Evolutionary conservation across 1,284 basidiomycete genomes (phyloP).

Genomic region (Meira nashicola): DNA sequence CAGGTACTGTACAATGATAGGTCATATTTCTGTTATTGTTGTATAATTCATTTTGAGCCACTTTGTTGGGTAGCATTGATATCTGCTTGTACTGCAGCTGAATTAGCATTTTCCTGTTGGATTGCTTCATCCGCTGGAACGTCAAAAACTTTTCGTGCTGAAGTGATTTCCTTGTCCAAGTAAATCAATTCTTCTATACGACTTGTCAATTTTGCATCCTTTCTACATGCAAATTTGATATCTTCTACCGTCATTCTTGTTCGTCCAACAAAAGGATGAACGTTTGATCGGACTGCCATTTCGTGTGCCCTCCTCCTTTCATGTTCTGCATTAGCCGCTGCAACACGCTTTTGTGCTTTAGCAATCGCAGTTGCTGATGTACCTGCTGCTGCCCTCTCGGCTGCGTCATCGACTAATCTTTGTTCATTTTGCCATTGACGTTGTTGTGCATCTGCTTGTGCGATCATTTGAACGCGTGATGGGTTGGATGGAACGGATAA

Average conservation of each 20-base stretch:
- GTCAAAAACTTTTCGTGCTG: conserved; percentile 34
- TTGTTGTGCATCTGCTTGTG: conserved; percentile 6
- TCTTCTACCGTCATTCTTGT: conserved; percentile 49
- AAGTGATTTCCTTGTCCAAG: conserved; percentile 46
- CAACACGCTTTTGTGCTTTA: neutral
- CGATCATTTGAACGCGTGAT: conserved; percentile 18
- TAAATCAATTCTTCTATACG: conserved; percentile 51
- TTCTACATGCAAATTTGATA: conserved; percentile 46
- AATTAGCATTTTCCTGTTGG: no score
- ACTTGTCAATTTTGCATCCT: conserved; percentile 46
- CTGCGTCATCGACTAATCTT: conserved; percentile 9
- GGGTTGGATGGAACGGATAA: conserved; percentile 23
- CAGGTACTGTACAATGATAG: no score
- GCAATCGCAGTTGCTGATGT: conserved; percentile 8
- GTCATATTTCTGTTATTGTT: no score
- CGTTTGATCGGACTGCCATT: neutral
- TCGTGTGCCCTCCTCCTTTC: conserved; percentile 17
- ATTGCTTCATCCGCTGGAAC: conserved; percentile 1
- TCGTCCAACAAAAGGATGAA: conserved; percentile 18
- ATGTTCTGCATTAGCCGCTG: conserved; percentile 19
- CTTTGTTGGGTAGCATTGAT: no score
- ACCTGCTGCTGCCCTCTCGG: conserved; percentile 6
- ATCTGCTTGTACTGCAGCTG: no score
- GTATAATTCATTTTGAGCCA: no score
- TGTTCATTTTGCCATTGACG: conserved; percentile 7